Base-by-base conservation (phyloP, 2,329 filamentous ascomycete species). In the Colletotrichum lindemuthianum region DNA sequence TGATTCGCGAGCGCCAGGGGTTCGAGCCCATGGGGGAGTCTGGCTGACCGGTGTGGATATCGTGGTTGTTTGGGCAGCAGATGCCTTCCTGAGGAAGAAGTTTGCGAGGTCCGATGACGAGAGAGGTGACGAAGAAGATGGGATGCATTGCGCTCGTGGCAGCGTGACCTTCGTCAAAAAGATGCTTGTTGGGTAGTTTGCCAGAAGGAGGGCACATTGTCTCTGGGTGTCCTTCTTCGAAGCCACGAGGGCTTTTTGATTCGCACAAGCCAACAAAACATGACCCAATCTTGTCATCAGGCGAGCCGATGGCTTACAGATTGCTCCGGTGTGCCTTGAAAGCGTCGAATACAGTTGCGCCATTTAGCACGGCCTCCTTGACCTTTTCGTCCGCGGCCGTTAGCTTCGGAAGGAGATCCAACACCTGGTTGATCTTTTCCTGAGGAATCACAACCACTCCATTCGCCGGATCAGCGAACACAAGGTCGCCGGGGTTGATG, bases 401-500 rank as follows among this genome's bases (percentile, higher is more conserved):
- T 41, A 83, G 72, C 61, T 70, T 63, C 65, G 88, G 88, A 68
- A 90, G 79, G 68, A 92, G 71, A 52, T 85, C 84, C 11, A 92
- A 71, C 16, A 92, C 85, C 51, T 84, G 82, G 10, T 82, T 80
- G 9, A 92, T 73, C 70, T 87, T 85, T 39, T 82, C 82, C 51
- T 79, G 77, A 1, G 91, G 91, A 61, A 93, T 90, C 34, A 86
- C 82, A 11, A 92, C 90, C 1, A 90, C 85, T 0, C 89, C 91
- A 68, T 92, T 90, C n/a, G 80, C 77, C 5, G 87, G 83, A 73
- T 93, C 91, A 60, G 87, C 85, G 75, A 92, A 88, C 49, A 92
- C 81, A 41, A 93, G 82, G 74, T 93, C 91, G 8, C 90, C 89
- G 74, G 78, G 81, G 15, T 69, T 73, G 52, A 84, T 73, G 40